phyloP scores from a whole-genome alignment of 2,329 filamentous ascomycete species.

The Nemania diffusa region DNA sequence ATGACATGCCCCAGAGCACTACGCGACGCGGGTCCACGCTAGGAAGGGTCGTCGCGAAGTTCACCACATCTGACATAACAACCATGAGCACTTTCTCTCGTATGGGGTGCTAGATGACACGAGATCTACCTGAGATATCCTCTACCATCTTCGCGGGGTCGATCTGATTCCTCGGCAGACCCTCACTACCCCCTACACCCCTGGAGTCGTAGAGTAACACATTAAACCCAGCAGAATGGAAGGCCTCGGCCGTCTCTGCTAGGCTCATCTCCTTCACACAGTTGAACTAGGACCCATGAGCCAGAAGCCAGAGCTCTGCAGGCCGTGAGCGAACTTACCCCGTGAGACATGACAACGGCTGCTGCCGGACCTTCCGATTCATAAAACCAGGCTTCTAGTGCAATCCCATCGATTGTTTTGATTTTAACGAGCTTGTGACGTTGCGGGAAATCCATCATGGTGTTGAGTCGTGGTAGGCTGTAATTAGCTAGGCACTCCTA shows the following conservation, averaged over 20 bases:
- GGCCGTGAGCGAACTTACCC: conserved; percentile 31
- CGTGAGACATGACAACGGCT: conserved; percentile 43
- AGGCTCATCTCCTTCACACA: conserved; percentile 45
- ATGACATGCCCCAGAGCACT: conserved; percentile 43
- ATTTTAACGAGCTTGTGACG: conserved; percentile 30
- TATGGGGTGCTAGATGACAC: background rate
- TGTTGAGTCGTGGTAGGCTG: background rate
- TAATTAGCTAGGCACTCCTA: background rate
- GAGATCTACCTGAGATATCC: conserved; percentile 8
- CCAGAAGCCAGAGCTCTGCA: background rate
- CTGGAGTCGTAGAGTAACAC: conserved; percentile 43
- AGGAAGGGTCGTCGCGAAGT: conserved; percentile 26
- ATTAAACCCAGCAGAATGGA: conserved; percentile 38
- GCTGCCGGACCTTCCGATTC: conserved; percentile 23
- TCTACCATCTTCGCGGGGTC: conserved; percentile 31
- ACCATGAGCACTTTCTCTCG: background rate
- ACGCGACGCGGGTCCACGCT: conserved; percentile 33
- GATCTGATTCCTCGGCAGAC: conserved; percentile 39
- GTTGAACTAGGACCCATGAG: conserved; percentile 42
- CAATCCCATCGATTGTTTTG: conserved; percentile 42
- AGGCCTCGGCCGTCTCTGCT: conserved; percentile 37
- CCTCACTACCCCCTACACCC: conserved; percentile 40
- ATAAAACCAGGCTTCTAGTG: conserved; percentile 39
- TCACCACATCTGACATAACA: conserved; percentile 1
- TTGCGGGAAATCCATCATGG: background rate